Conservation (phyloP, 208 protist genomes). For the Vickermania spadyakhi region DNA sequence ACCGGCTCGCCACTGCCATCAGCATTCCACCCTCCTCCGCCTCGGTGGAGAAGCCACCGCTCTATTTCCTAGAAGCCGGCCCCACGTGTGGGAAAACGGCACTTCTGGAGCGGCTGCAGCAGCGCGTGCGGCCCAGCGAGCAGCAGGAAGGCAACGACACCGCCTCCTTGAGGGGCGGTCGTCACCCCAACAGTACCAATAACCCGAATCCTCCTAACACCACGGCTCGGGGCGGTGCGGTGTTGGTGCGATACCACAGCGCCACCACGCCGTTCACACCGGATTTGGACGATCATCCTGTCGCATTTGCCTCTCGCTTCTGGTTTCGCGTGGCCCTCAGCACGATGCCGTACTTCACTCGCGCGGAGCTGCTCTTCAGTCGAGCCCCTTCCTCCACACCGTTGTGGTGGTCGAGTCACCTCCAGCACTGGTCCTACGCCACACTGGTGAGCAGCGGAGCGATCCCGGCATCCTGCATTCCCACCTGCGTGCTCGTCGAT, state of each 20-base stretch:
- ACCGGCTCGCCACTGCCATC: slow-evolving; percentile 52
- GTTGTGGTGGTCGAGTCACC: slow-evolving; percentile 67
- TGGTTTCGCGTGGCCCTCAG: slow-evolving; percentile 79
- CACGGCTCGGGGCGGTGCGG: slow-evolving; percentile 7
- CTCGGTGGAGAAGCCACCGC: slow-evolving; percentile 26
- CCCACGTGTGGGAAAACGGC: slow-evolving; percentile 64
- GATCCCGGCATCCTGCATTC: slow-evolving; percentile 3
- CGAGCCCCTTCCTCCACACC: slow-evolving; percentile 39
- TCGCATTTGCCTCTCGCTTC: slow-evolving; percentile 66
- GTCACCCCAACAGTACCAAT: background rate
- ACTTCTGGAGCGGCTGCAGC: slow-evolving; percentile 50
- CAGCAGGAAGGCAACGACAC: background rate
- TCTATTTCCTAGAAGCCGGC: slow-evolving; percentile 73
- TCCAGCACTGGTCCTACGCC: slow-evolving; percentile 72
- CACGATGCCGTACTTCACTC: slow-evolving; percentile 60
- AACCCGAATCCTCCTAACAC: too few relatives aligned
- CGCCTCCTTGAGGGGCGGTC: background rate
- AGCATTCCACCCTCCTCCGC: slow-evolving; percentile 33
- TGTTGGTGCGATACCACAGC: slow-evolving; percentile 65
- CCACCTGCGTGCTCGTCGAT: slow-evolving; percentile 56
- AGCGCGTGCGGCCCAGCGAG: slow-evolving; percentile 32
- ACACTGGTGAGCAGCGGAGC: slow-evolving; percentile 29
- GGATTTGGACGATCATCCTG: slow-evolving; percentile 72
- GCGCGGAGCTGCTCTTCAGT: slow-evolving; percentile 63
- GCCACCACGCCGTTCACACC: slow-evolving; percentile 63